Evolutionary conservation across 495 filamentous ascomycete species (phyloP), one percentile per base, ranked within the genome.

Genomic region (Pseudomonodictys pantanalensis): DNA sequence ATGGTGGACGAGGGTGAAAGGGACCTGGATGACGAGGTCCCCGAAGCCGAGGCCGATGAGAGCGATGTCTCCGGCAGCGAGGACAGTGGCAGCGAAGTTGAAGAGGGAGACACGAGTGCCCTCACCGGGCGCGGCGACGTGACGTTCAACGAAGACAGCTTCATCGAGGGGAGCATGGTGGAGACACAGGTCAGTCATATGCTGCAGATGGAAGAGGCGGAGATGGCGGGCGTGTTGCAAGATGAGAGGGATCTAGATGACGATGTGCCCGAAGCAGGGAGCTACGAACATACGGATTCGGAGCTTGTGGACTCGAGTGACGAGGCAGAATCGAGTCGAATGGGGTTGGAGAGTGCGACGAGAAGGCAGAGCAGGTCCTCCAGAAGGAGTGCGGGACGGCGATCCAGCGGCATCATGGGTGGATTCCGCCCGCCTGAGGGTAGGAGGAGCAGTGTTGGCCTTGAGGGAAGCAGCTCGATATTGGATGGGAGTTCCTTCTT

Each of bases 231-330:
- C n/a, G 76, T 81, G 41, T 68, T 74, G 24, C 71, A 78, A n/a
- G 79, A 78, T 6, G 77, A 73, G 57, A 60, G 67, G 56, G 83
- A 88, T 75, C 64, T 87, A 56, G 85, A 88, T 69, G 84, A 82
- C 47, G 84, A 87, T 9, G 81, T 88, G 7, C 85, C 85, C 0
- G 84, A 87, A 60, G 85, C 84, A 43, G 82, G 79, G 4, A 79
- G 80, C 58, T 89, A 88, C 65, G 83, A 89, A 73, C 90, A 95
- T 66, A 95, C 90, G 20, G 90, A 95, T 73, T 90, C 88, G 6
- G 89, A 92, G 62, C 81, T 79, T n/a, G 83, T 86, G 54, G 72
- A 88, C 20, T 75, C 65, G 39, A 78, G 73, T 54, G 72, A 62
- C 24, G 72, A 75, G 10, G 72, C 73, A 7, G 81, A 80, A 28